Percentiles rank a stretch among this genome's conserved stretches.
These are phyloP conservation scores for Fusarium euwallaceae DNA, from an alignment of 2,329 filamentous ascomycete genomes.

Conservation along the genomic window DNA sequence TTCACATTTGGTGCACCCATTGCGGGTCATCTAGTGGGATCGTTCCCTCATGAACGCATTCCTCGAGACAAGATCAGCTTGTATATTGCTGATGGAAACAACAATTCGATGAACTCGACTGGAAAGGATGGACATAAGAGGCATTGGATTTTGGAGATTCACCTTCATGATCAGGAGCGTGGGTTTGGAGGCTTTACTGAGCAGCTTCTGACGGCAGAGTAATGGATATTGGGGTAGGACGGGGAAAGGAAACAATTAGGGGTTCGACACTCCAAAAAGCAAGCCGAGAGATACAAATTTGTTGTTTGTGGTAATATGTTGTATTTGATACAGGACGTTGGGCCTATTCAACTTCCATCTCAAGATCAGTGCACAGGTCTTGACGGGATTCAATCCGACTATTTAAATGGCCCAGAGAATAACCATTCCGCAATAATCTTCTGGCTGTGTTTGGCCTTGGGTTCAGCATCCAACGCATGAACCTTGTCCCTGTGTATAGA, in stretches of 20 bases:
- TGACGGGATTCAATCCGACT: background rate
- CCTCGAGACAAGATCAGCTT: background rate
- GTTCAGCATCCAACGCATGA: conserved; percentile 7
- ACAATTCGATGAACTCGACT: background rate
- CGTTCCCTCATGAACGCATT: background rate
- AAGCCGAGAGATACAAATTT: background rate
- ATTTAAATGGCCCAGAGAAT: conserved; percentile 45
- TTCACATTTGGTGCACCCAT: background rate
- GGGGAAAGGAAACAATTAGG: background rate
- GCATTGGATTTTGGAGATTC: conserved; percentile 3
- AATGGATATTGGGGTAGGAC: background rate
- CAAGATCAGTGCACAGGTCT: background rate
- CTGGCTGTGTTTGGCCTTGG: conserved; percentile 21
- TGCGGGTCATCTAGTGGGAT: background rate
- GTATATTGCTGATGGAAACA: background rate
- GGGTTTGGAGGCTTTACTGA: background rate
- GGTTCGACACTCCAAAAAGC: background rate
- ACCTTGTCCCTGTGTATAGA: conserved; percentile 15
- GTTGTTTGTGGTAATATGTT: background rate
- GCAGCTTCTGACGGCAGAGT: background rate
- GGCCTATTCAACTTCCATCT: background rate
- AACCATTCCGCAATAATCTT: conserved; percentile 25
- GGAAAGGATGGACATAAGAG: background rate
- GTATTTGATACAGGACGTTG: background rate
- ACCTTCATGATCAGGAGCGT: background rate